Evolutionary conservation across 495 filamentous ascomycete species (phyloP), one percentile per base, ranked within the genome.

Genomic region (Penicillium roqueforti): DNA sequence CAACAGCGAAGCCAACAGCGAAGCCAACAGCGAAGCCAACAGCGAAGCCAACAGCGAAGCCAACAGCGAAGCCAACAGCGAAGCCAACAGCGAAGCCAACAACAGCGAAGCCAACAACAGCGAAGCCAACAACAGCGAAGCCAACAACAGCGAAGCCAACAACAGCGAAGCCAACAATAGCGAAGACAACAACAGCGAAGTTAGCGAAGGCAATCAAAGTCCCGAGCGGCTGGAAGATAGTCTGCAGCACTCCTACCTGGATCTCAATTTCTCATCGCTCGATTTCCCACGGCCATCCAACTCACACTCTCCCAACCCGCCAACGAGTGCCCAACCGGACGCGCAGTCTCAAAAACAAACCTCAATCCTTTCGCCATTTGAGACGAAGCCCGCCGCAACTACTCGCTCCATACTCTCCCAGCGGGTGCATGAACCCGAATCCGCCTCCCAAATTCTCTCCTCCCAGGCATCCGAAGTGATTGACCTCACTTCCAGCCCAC

Each of bases 401-500:
- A 55, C 53, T 41, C 49, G 52, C 34, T 51, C 55, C 8, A 62
- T 53, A 43, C 6, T n/a, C 4, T 36, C 45, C 14, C 44, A 18
- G 13, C 19, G 25, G 11, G 23, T 10, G 26, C 45, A 14, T n/a
- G 37, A 22, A 41, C 43, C 45, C 8, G 11, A 11, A 22, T 51
- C 53, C 0, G 23, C 18, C 32, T 61, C 56, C 3, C 63, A 59
- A 25, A 45, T 41, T 28, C 53, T 48, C 5, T 36, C 48, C 19
- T 66, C 69, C 2, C 65, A 70, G 47, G 48, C 40, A 9, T 69
- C 68, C 3, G 61, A 59, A 22, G 44, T 78, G 16, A 61, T 81
- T 9, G 77, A 79, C 46, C 58, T 80, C 20, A 80, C 77, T 0
- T 70, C 70, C 19, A 75, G 71, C 43, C 73, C 77, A 20, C 51